Evolutionary conservation across 2,329 filamentous ascomycete genomes (phyloP).

Genomic region (Sarocladium kiliense): DNA sequence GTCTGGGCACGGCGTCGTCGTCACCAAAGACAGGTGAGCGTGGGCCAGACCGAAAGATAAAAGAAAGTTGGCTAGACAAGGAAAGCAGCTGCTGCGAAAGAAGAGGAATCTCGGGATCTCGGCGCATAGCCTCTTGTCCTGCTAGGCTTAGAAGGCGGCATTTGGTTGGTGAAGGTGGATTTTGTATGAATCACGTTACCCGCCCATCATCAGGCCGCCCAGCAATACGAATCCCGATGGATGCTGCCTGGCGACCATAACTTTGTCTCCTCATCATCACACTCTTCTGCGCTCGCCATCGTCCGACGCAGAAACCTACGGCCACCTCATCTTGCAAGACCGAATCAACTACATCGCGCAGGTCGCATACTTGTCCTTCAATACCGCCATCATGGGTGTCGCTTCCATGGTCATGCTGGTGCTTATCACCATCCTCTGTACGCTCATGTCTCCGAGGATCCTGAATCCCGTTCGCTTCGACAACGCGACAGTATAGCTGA

Average conservation of each 20-base stretch:
- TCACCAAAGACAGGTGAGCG: not conserved
- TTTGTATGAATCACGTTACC: slow-evolving; percentile 7
- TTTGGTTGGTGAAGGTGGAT: not conserved
- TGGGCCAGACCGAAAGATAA: not conserved
- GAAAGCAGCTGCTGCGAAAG: not conserved
- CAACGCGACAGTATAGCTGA: not conserved
- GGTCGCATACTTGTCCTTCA: not conserved
- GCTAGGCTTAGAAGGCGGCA: not conserved
- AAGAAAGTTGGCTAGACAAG: not conserved
- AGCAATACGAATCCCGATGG: not conserved
- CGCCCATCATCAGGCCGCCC: not conserved
- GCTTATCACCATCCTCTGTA: slow-evolving; percentile 49
- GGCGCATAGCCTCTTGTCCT: not conserved
- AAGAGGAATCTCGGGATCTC: not conserved
- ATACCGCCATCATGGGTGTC: slow-evolving; percentile 39
- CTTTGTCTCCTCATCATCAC: not conserved
- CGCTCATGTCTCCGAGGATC: too few species aligned
- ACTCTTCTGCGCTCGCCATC: not conserved
- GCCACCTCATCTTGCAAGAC: not conserved
- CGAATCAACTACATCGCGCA: not conserved
- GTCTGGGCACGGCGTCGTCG: not conserved
- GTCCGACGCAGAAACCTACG: not conserved
- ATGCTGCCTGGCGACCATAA: slow-evolving; percentile 3
- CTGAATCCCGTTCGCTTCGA: too few species aligned
- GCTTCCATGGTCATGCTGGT: slow-evolving; percentile 43